These are phyloP conservation scores for Beauveria brongniartii DNA, from an alignment of 2,329 filamentous ascomycete genomes.

Conservation along the genomic window DNA sequence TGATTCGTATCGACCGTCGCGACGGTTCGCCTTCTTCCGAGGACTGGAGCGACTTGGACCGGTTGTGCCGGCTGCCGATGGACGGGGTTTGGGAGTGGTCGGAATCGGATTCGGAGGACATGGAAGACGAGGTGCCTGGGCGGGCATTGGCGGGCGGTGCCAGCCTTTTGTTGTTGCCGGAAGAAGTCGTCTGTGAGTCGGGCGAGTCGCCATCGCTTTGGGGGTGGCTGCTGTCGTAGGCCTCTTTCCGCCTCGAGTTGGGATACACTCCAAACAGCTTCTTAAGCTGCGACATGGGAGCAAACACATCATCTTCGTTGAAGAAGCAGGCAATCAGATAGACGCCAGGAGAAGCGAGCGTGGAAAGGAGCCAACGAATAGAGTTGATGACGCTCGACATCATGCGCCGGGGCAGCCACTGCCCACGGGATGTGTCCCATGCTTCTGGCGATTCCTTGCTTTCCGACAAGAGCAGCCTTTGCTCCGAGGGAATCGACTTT, in stretches of 20 bases:
- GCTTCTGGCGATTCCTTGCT: constrained; percentile 31
- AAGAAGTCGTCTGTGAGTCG: constrained; percentile 16
- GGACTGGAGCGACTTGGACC: constrained; percentile 53
- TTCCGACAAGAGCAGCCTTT: constrained; percentile 50
- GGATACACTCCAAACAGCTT: constrained; percentile 46
- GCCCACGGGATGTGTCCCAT: constrained; percentile 37
- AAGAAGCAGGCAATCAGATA: constrained; percentile 80
- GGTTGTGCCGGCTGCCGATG: constrained; percentile 41
- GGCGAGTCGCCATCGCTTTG: constrained; percentile 20
- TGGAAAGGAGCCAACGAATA: constrained; percentile 69
- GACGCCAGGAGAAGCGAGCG: constrained; percentile 69
- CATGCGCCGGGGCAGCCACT: constrained; percentile 56
- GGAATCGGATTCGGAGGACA: constrained; percentile 65
- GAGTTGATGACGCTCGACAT: constrained; percentile 66
- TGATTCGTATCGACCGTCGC: constrained; percentile 81
- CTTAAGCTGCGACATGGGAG: constrained; percentile 64
- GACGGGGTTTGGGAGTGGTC: constrained; percentile 32
- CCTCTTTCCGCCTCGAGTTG: constrained; percentile 18
- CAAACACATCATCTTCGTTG: constrained; percentile 70
- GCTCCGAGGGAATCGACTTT: constrained; percentile 43
- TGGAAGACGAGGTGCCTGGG: constrained; percentile 46
- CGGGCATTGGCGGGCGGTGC: constrained; percentile 19
- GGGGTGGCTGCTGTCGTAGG: constrained; percentile 35
- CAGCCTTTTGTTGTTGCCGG: constrained; percentile 20
- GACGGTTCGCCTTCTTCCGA: constrained; percentile 56